Evolutionary conservation across 2,329 filamentous ascomycete genomes (phyloP), one percentile per base, ranked within the genome.

Genomic region (Fusarium keratoplasticum): DNA sequence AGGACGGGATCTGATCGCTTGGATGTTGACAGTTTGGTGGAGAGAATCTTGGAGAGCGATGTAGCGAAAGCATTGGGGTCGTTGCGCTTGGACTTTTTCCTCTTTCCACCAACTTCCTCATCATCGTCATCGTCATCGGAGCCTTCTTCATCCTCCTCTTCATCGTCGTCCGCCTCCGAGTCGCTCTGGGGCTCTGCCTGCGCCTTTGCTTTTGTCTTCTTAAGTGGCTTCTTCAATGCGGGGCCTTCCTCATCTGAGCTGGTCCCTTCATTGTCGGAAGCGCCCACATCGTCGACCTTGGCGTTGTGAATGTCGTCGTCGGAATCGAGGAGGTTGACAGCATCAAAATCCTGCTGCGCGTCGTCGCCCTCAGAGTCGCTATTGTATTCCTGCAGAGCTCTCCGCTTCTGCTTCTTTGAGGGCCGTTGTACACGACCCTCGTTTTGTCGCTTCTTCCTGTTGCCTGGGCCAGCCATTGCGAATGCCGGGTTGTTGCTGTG

Each of bases 1-100:
- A 99, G 88, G n/a, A 99, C 94, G 0, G 96, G 96, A 81, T 99
- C 96, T 64, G 92, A 88, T 27, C 95, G 93, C 80, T 95, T 95
- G 35, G 93, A 89, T 9, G 90, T 91, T 2, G 95, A 93, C 11
- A 98, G 88, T 84, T 98, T 98, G 59, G 95, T 96, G 65, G 91
- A 92, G 52, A 99, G 89, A 81, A 99, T 98, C 83, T 96, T 97
- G 76, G 94, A 93, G 78, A 99, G 95, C 60, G 95, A 98, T 2
- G 93, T 97, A 27, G 96, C 94, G 82, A 99, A 98, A 61, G 94
- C 95, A 73, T 89, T 87, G 4, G 96, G 95, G 83, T 99, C 96
- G 84, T 98, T 97, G 80, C 95, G 93, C 85, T 98, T 98, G 16
- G 92, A 91, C 79, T 91, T 93, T 40, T 80, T 80, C 72, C 84